phyloP scores from a whole-genome alignment of 2,329 filamentous ascomycete genomes.

The Ambrosiella xylebori region DNA sequence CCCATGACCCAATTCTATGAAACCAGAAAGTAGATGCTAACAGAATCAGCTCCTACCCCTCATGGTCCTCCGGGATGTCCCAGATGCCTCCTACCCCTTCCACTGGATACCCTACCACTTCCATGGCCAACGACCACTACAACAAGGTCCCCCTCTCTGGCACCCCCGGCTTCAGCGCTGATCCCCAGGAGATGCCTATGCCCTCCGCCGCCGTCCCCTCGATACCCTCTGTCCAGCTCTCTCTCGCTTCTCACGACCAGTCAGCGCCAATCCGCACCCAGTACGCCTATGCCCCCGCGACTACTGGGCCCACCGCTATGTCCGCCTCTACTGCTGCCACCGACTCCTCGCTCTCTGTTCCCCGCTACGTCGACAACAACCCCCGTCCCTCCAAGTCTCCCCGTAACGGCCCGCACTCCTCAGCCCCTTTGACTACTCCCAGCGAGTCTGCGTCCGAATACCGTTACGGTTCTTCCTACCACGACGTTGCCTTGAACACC shows the following conservation, averaged over 20 bases:
- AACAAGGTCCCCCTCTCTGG: constrained; percentile 35
- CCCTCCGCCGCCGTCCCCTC: constrained; percentile 19
- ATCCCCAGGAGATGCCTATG: constrained; percentile 36
- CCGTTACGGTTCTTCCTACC: constrained; percentile 34
- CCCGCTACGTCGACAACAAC: constrained; percentile 39
- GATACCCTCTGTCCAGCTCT: constrained; percentile 32
- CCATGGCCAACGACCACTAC: constrained; percentile 34
- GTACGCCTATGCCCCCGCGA: constrained; percentile 36
- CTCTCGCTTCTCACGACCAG: constrained; percentile 28
- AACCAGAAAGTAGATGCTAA: not conserved
- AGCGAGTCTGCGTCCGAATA: constrained; percentile 37
- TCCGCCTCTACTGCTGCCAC: constrained; percentile 24
- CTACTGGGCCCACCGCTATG: constrained; percentile 33
- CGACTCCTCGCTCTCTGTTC: constrained; percentile 33
- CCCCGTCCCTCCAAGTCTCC: constrained; percentile 39
- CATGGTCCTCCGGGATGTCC: constrained; percentile 34
- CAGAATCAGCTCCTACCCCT: constrained; percentile 36
- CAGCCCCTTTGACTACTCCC: constrained; percentile 30
- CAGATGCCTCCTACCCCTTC: constrained; percentile 32
- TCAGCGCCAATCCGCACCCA: constrained; percentile 33
- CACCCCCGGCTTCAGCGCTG: constrained; percentile 29
- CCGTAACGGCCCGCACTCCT: constrained; percentile 35
- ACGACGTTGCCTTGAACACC: constrained; percentile 18
- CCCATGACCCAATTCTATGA: not conserved
- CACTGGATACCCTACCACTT: constrained; percentile 31